phyloP scores from a whole-genome alignment of 768 basidiomycete genomes.

The Macrolepiota dolichaula region DNA sequence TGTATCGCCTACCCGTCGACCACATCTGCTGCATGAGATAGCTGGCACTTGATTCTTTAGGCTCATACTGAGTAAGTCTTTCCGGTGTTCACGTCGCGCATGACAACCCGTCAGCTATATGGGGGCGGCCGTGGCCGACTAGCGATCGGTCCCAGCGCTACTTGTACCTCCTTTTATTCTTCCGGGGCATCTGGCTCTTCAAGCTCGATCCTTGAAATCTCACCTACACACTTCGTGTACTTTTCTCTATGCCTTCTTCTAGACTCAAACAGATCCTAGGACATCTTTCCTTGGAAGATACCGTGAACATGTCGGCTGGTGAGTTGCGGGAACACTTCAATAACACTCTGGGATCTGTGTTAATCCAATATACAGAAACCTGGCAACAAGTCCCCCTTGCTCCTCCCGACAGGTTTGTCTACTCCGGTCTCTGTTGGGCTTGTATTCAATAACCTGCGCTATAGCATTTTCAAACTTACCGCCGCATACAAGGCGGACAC shows the following conservation, averaged over 20 bases:
- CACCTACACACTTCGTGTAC: constrained; percentile 10
- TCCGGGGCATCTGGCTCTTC: neutral
- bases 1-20: constrained; percentile 8
- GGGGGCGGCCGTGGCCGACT: neutral
- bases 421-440: neutral
- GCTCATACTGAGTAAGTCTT: constrained; percentile 7
- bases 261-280: constrained; percentile 59
- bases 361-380: constrained; percentile 42
- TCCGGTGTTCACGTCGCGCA: neutral
- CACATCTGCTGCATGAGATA: neutral
- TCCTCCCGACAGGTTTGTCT: constrained; percentile 73
- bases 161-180: neutral
- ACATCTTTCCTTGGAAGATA: constrained; percentile 37
- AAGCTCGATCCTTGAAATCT: neutral
- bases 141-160: neutral
- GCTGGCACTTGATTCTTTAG: constrained; percentile 19
- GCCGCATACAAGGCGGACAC: constrained; percentile 84
- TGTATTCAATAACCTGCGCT: constrained; percentile 8
- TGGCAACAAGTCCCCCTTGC: constrained; percentile 81
- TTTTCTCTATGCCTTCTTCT: constrained; percentile 38
- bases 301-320: constrained; percentile 54
- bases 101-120: neutral
- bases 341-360: constrained; percentile 11
- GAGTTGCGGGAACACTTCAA: constrained; percentile 19
- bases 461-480: constrained; percentile 87